These are phyloP conservation scores for Aleurites moluccanus DNA, from an alignment of 441 rosid species.

Conservation along the genomic window DNA sequence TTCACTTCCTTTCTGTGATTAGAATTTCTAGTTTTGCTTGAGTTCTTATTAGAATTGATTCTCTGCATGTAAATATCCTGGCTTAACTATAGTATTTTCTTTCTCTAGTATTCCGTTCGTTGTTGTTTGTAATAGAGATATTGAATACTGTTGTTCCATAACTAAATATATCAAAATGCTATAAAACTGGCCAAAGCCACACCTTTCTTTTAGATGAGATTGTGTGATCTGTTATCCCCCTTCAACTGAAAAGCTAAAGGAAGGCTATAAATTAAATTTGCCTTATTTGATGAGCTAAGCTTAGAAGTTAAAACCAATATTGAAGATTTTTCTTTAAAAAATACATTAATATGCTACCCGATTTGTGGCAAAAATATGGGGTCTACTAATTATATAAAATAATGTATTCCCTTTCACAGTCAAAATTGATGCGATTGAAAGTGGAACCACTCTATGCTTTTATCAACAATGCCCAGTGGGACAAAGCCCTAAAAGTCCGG, in stretches of 20 bases:
- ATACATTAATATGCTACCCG: not conserved
- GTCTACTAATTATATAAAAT: not conserved
- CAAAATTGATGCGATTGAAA: not conserved
- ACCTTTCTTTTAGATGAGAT: too few relatives aligned
- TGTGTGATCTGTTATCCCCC: not conserved
- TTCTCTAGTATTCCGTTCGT: not conserved
- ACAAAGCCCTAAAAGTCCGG: not conserved
- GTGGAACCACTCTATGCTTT: not conserved
- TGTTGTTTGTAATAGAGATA: not conserved
- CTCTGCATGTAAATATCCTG: not conserved
- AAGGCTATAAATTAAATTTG: not conserved
- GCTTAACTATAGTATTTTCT: not conserved
- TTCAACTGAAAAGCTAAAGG: not conserved
- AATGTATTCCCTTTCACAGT: not conserved
- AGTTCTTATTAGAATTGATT: not conserved
- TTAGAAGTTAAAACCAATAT: too few relatives aligned
- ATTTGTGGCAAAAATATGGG: not conserved
- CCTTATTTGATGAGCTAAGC: too few relatives aligned
- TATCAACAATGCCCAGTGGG: not conserved
- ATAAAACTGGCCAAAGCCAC: not conserved
- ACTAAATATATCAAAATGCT: not conserved
- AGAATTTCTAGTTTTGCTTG: not conserved
- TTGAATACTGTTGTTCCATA: not conserved
- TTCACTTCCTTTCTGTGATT: not conserved
- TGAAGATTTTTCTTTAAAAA: too few relatives aligned